phyloP scores from a whole-genome alignment of 305 asterid genomes.

The Fraxinus velutina region DNA sequence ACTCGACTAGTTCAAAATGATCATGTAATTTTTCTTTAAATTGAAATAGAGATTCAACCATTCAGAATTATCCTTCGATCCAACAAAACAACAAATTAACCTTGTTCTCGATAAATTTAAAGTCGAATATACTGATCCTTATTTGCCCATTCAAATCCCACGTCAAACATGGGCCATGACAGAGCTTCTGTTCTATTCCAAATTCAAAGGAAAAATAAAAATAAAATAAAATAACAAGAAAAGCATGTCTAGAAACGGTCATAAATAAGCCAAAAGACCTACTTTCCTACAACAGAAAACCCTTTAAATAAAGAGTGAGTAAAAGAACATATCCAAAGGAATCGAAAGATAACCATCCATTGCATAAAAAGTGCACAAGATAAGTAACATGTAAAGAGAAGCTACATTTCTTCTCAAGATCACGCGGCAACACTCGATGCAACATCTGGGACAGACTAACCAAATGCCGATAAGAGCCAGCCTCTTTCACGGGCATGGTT shows the following conservation, averaged over 20 bases:
- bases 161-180: background rate
- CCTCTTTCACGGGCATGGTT: conserved; percentile 55
- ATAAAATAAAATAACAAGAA: background rate
- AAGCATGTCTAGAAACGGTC: background rate
- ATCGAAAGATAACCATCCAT: conserved; percentile 12
- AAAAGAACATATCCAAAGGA: conserved; percentile 4
- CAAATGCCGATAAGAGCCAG: conserved; percentile 55
- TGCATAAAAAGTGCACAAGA: background rate
- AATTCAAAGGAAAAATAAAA: background rate
- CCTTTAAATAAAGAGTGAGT: conserved; percentile 2
- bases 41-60: background rate
- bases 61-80: background rate
- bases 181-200: background rate
- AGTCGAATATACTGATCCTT: background rate
- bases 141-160: conserved; percentile 15
- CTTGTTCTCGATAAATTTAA: background rate
- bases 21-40: background rate
- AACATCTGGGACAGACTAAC: conserved; percentile 24
- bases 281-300: conserved; percentile 27
- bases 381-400: conserved; percentile 20
- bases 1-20: background rate
- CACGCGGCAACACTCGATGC: conserved; percentile 16
- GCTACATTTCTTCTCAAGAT: conserved; percentile 28
- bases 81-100: background rate
- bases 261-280: conserved; percentile 16